Percentiles rank a stretch among this genome's conserved stretches.
These are phyloP conservation scores for Pseudocercospora crystallina DNA, from an alignment of 2,329 filamentous ascomycete genomes.

Conservation along the genomic window DNA sequence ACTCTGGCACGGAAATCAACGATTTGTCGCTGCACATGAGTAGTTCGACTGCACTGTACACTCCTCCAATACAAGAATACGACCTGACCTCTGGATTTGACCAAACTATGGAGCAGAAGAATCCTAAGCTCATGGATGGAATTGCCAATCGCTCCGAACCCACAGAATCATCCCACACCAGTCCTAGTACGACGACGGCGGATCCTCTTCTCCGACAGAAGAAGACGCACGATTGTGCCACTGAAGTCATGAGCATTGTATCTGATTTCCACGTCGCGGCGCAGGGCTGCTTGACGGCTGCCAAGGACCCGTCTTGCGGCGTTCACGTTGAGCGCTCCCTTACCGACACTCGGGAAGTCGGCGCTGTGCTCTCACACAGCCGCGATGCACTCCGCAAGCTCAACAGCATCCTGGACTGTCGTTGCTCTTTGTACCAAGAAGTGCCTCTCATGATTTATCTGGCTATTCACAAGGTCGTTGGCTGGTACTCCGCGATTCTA, in stretches of 20 bases:
- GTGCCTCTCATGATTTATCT: not conserved
- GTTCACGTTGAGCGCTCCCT: not conserved
- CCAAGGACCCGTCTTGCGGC: not conserved
- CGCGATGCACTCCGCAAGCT: not conserved
- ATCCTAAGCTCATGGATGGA: too few relatives aligned
- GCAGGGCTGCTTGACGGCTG: not conserved
- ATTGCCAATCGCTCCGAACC: not conserved
- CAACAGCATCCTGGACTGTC: conserved; percentile 4
- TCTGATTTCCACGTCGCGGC: conserved; percentile 1
- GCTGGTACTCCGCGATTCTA: conserved; percentile 1
- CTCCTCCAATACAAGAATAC: not conserved
- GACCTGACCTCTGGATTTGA: not conserved
- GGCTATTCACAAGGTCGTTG: not conserved
- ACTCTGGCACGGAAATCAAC: not conserved
- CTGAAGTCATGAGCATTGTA: not conserved
- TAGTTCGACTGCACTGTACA: not conserved
- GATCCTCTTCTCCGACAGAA: not conserved
- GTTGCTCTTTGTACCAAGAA: not conserved
- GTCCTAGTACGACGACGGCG: not conserved
- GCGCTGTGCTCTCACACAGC: not conserved
- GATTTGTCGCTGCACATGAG: not conserved
- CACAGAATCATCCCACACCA: not conserved
- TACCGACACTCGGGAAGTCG: not conserved
- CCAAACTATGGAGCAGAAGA: too few relatives aligned
- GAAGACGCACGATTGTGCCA: conserved; percentile 2